Percentiles rank a stretch among this genome's conserved stretches.
Evolutionary conservation across 768 basidiomycete species (phyloP).

Genomic region (Trametes villosa): DNA sequence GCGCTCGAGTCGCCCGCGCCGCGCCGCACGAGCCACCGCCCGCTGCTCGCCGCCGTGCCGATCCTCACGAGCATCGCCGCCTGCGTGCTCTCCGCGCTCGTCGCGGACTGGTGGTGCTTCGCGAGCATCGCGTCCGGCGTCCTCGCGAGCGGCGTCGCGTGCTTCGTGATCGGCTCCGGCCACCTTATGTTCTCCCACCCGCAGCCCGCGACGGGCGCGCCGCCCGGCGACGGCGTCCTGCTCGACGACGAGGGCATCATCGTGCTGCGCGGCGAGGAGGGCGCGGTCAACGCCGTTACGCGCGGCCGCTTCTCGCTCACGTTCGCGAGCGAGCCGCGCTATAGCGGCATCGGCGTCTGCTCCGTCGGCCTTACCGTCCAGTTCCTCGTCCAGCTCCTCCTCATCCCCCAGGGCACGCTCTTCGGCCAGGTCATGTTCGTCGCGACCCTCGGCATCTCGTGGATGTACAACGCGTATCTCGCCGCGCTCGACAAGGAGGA

Average conservation of each 20-base stretch:
- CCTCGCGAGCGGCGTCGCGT: conserved; percentile 9
- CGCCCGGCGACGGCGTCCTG: conserved; percentile 16
- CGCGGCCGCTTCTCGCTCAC: conserved; percentile 10
- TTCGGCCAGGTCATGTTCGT: conserved; percentile 21
- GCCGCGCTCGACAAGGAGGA: conserved; percentile 13
- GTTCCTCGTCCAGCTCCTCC: conserved; percentile 15
- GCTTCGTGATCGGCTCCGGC: conserved; percentile 5
- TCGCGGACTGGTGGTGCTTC: conserved; percentile 13
- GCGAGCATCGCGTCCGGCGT: conserved; percentile 8
- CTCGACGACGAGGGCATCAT: background rate
- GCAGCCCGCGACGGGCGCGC: background rate
- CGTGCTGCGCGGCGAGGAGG: conserved; percentile 6
- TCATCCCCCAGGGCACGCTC: conserved; percentile 16
- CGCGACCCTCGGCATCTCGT: conserved; percentile 12
- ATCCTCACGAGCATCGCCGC: background rate
- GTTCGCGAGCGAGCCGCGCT: background rate
- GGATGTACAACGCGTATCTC: conserved; percentile 20
- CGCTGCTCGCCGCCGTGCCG: background rate
- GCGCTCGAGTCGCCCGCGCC: background rate
- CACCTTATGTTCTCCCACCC: conserved; percentile 6
- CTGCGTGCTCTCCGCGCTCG: background rate
- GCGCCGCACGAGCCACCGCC: background rate
- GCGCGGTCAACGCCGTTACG: conserved; percentile 10
- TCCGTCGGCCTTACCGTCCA: conserved; percentile 9
- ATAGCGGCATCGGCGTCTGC: conserved; percentile 7